Percentiles rank a stretch among this genome's conserved stretches.
Evolutionary conservation across 176 grass and related monocot genomes (phyloP).

Genomic region (Ensete ventricosum): DNA sequence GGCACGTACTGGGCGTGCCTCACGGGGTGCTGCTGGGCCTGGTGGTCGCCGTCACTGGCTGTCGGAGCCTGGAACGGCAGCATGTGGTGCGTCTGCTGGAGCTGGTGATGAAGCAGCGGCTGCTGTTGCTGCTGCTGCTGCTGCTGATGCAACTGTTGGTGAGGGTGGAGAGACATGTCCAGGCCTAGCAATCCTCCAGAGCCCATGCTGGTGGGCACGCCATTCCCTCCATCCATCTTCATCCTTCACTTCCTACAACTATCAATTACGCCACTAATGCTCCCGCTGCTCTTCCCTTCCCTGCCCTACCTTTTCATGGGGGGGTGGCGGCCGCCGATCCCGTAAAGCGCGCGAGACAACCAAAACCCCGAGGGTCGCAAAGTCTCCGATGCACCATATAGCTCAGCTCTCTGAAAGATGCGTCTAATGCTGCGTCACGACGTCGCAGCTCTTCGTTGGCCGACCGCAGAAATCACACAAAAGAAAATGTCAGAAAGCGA

Average conservation of each 20-base stretch:
- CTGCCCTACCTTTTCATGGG: too few relatives aligned
- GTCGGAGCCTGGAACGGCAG: conserved; percentile 10
- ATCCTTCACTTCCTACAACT: too few relatives aligned
- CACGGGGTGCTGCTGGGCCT: not conserved
- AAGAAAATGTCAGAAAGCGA: too few relatives aligned
- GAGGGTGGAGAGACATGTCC: conserved; percentile 13
- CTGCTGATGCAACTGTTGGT: not conserved
- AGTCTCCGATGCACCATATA: not conserved
- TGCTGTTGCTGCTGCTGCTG: not conserved
- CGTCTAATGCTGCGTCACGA: not conserved
- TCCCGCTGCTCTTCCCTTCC: not conserved
- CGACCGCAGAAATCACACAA: not conserved
- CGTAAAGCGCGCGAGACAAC: too few relatives aligned
- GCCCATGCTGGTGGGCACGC: not conserved
- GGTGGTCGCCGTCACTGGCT: not conserved
- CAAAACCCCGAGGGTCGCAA: too few relatives aligned
- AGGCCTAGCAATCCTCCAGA: conserved; percentile 12
- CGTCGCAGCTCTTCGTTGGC: not conserved
- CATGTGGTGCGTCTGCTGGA: conserved; percentile 7
- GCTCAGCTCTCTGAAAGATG: not conserved
- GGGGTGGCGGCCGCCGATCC: too few relatives aligned
- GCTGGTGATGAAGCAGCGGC: not conserved
- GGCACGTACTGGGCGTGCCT: conserved; percentile 24
- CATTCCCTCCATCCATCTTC: conserved; percentile 18
- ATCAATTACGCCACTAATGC: too few relatives aligned